phyloP scores from a whole-genome alignment of 1,284 basidiomycete species.

The Microbotryomycetes sp. region DNA sequence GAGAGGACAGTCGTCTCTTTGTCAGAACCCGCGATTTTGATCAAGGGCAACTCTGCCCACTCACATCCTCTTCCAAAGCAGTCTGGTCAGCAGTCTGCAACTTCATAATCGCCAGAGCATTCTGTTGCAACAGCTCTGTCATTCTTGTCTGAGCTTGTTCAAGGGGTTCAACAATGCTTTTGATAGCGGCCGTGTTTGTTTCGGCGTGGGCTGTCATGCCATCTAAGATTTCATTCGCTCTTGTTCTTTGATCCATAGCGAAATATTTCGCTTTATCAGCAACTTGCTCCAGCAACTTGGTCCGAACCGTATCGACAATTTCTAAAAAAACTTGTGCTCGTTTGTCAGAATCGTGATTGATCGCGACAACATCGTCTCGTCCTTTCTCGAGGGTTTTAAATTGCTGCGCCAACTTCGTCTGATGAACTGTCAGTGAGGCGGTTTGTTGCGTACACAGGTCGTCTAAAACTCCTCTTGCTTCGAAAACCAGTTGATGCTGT shows the following conservation, averaged over 20 bases:
- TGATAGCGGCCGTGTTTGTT: conserved; percentile 4
- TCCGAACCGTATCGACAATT: conserved; percentile 18
- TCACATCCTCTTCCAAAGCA: conserved; percentile 24
- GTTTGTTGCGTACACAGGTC: too few species aligned
- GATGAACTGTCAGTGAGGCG: too few species aligned
- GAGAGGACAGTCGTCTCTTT: neutral
- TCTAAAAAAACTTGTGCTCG: conserved; percentile 13
- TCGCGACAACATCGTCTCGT: too few species aligned
- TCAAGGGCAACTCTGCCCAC: too few species aligned
- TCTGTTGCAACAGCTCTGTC: neutral
- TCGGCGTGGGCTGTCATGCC: conserved; percentile 1
- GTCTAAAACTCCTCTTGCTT: too few species aligned
- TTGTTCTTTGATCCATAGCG: neutral
- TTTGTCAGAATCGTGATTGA: too few species aligned
- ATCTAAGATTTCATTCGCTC: neutral
- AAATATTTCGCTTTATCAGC: conserved; percentile 1
- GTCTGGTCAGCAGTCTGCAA: conserved; percentile 14
- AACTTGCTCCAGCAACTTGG: neutral
- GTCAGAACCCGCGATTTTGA: too few species aligned
- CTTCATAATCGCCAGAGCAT: conserved; percentile 1
- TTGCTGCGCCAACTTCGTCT: too few species aligned
- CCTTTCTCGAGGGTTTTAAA: too few species aligned
- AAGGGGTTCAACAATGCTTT: conserved; percentile 7
- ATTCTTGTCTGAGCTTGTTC: conserved; percentile 3
- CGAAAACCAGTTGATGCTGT: conserved; percentile 12